These are phyloP conservation scores for Pichia sp. DNA, from an alignment of 1,139 yeast genomes.

Conservation along the genomic window DNA sequence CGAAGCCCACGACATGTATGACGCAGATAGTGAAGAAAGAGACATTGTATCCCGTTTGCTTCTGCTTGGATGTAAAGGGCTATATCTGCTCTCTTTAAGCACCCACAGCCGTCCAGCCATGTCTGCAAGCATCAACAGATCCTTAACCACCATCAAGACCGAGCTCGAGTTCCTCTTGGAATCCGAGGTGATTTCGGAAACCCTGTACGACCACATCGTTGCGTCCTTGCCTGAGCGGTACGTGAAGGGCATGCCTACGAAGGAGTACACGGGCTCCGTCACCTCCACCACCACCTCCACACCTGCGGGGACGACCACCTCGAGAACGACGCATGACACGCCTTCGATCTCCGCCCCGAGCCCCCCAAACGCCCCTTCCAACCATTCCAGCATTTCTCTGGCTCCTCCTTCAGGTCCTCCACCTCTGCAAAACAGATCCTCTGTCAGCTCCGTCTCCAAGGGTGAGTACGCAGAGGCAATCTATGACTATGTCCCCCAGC, in stretches of 20 bases:
- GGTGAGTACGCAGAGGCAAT: constrained; percentile 18
- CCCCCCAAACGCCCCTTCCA: not conserved
- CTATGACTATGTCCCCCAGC: constrained; percentile 15
- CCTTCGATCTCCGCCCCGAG: not conserved
- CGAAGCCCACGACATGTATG: not conserved
- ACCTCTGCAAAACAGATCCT: not conserved
- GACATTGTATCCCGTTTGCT: not conserved
- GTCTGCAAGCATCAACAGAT: constrained; percentile 70
- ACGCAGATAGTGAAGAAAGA: not conserved
- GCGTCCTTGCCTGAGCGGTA: constrained; percentile 58
- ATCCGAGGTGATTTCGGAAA: constrained; percentile 67
- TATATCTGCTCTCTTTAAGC: too few relatives aligned
- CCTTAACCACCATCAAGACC: constrained; percentile 69
- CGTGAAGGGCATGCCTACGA: constrained; percentile 51
- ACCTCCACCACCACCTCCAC: constrained; percentile 2
- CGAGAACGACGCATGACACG: not conserved
- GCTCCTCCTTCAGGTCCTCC: not conserved
- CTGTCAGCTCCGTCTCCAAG: not conserved
- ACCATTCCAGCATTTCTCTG: not conserved
- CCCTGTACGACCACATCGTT: constrained; percentile 50
- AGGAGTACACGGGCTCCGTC: constrained; percentile 33
- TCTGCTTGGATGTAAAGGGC: too few relatives aligned
- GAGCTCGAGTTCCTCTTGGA: constrained; percentile 78
- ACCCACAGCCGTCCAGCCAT: too few relatives aligned
- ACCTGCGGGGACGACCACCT: not conserved